Percentiles rank a stretch among this genome's conserved stretches.
Conservation (phyloP, 2,329 filamentous ascomycete genomes). For the Hypoxylon rubiginosum region DNA sequence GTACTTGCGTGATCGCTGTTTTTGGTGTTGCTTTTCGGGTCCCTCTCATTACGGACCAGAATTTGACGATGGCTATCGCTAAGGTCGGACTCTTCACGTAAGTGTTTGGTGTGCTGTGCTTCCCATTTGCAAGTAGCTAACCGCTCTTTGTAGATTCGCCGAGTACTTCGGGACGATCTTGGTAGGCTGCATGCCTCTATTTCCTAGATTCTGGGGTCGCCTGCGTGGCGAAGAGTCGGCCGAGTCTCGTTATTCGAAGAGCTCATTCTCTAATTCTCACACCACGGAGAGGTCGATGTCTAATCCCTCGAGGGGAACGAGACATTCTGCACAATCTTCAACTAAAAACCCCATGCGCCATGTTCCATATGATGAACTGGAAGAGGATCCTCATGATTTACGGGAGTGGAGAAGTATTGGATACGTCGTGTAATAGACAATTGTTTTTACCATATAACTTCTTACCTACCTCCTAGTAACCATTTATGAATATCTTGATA, state of each 20-base stretch:
- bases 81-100: conserved; percentile 27
- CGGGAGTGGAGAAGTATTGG: neutral
- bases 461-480: too few relatives aligned
- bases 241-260: conserved; percentile 5
- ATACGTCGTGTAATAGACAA: neutral
- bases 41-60: neutral
- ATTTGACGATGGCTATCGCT: conserved; percentile 20
- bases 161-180: conserved; percentile 25
- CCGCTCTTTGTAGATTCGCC: conserved; percentile 4
- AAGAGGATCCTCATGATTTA: conserved; percentile 3
- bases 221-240: conserved; percentile 2
- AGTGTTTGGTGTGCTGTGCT: neutral
- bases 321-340: conserved; percentile 4
- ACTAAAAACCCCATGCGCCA: neutral
- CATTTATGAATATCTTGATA: too few relatives aligned
- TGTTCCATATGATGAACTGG: conserved; percentile 9
- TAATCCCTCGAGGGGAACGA: neutral
- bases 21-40: conserved; percentile 18
- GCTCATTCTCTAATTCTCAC: conserved; percentile 13
- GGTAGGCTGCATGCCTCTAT: conserved; percentile 24
- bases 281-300: neutral
- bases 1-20: conserved; percentile 19
- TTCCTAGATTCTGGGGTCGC: conserved; percentile 21
- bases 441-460: neutral
- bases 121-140: neutral